A percentile compares a stretch with the other conserved stretches of the same genome.
Conservation (phyloP, 768 basidiomycete species). For the Lactarius evosmus region DNA sequence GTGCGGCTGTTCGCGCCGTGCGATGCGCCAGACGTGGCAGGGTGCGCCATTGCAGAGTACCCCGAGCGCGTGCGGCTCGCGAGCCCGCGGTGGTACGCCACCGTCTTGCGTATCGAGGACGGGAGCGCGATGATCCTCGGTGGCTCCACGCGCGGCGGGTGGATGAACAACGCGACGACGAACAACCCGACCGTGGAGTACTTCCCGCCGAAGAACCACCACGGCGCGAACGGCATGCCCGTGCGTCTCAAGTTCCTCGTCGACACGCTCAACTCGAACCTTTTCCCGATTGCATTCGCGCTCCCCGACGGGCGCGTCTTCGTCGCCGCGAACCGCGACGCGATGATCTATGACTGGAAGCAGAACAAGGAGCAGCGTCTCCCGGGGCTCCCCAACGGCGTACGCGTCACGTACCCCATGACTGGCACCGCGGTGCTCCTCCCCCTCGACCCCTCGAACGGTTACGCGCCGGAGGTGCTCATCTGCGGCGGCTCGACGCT, state of each 20-base stretch:
- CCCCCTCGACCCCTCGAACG: conserved; percentile 58
- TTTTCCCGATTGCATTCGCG: conserved; percentile 73
- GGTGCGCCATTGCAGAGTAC: conserved; percentile 64
- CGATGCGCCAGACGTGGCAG: conserved; percentile 42
- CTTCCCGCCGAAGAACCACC: conserved; percentile 75
- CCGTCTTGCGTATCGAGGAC: conserved; percentile 63
- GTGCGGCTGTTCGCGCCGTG: conserved; percentile 73
- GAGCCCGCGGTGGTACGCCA: conserved; percentile 78
- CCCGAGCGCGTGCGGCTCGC: conserved; percentile 65
- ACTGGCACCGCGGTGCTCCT: conserved; percentile 71
- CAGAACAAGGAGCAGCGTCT: conserved; percentile 57
- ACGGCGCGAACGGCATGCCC: conserved; percentile 63
- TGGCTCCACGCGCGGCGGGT: conserved; percentile 77
- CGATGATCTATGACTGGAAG: conserved; percentile 78
- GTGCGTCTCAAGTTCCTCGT: conserved; percentile 60
- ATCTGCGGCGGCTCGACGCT: conserved; percentile 75
- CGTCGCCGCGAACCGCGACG: conserved; percentile 74
- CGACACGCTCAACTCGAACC: conserved; percentile 75
- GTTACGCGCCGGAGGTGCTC: conserved; percentile 65
- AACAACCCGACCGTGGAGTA: conserved; percentile 83
- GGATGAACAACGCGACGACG: conserved; percentile 79
- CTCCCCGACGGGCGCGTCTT: conserved; percentile 70
- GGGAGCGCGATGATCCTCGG: conserved; percentile 85
- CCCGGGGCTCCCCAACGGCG: conserved; percentile 69
- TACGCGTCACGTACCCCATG: conserved; percentile 84